Evolutionary conservation across 2,329 filamentous ascomycete genomes (phyloP).

Genomic region (Colletotrichum sidae): DNA sequence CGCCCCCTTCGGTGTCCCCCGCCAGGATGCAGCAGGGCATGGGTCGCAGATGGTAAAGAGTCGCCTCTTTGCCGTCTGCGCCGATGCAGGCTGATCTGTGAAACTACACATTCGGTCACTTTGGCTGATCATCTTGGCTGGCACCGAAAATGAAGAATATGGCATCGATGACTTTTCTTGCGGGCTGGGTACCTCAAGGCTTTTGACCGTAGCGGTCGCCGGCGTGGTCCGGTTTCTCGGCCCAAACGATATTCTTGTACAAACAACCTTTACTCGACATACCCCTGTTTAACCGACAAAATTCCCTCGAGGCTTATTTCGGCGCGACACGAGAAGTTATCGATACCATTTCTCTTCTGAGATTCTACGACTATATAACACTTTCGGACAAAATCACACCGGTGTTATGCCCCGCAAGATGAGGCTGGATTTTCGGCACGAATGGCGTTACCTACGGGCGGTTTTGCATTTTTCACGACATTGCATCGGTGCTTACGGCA

Average conservation of each 20-base stretch:
- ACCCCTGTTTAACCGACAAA: conserved; percentile 49
- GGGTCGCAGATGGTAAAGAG: conserved; percentile 65
- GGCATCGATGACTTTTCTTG: conserved; percentile 57
- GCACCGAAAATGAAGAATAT: conserved; percentile 54
- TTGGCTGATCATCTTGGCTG: conserved; percentile 59
- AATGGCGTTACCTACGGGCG: conserved; percentile 55
- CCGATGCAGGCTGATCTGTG: conserved; percentile 51
- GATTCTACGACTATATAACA: conserved; percentile 38
- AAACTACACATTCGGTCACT: conserved; percentile 52
- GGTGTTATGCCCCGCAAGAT: conserved; percentile 45
- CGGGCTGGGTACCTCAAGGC: conserved; percentile 52
- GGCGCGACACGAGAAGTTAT: conserved; percentile 56
- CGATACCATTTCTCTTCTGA: conserved; percentile 56
- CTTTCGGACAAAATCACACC: conserved; percentile 35
- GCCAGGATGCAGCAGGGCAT: conserved; percentile 69
- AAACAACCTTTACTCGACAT: conserved; percentile 62
- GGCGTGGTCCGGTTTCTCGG: conserved; percentile 45
- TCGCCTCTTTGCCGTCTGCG: conserved; percentile 49
- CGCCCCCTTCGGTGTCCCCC: conserved; percentile 78
- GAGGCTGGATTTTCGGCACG: conserved; percentile 54
- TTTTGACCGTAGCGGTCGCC: conserved; percentile 40
- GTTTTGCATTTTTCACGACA: conserved; percentile 58
- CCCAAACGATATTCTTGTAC: conserved; percentile 52
- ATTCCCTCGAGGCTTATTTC: conserved; percentile 42
- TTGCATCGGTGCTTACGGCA: conserved; percentile 61